Base-by-base conservation (phyloP, 208 protist species). In the Wallacemonas rigidus region DNA sequence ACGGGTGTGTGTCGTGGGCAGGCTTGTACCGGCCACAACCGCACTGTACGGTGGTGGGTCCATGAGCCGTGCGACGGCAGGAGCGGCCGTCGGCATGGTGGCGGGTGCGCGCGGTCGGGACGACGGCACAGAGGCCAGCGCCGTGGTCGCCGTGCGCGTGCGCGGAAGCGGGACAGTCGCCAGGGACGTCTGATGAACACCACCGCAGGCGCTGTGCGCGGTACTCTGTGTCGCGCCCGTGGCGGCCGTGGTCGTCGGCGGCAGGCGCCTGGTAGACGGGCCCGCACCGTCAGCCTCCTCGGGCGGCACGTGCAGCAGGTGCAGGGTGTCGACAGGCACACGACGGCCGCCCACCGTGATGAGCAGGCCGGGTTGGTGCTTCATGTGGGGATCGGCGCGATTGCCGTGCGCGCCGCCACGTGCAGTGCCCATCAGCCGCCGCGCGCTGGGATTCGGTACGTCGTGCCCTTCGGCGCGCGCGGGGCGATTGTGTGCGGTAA, bases 261-360 rank as follows among this genome's bases (percentile, higher is more conserved):
- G 70, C 15, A 77, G 11, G 11, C 74, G 79, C 6, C 79, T 74
- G 1, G 55, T 67, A 7, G 79, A 79, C 12, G 79, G 79, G n/a
- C 71, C 79, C 0, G 55, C 5, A 1, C 56, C 75, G 1, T 51
- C 54, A 5, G 7, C 71, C n/a, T 77, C 77, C 44, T 70, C 68
- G 12, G 57, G 53, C 53, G 17, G 72, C 40, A 65, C 41, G 11
- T 50, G 36, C n/a, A 95, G 79, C 35, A 92, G 75, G 74, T 92
- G 83, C 57, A 95, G 61, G 58, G 92, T 95, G 62, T 90, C 80
- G 41, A 91, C 82, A 0, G 90, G 90, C 14, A 95, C 86, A 9
- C 90, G 90, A n/a, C 90, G 80, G 15, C 90, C 90, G 14, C 83
- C 81, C 5, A 95, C 83, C 38, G 90, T 83, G 71, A 95, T 87